Evolutionary conservation across 257 asterid genomes (phyloP), one percentile per base, ranked within the genome.

Genomic region (Plantago major): DNA sequence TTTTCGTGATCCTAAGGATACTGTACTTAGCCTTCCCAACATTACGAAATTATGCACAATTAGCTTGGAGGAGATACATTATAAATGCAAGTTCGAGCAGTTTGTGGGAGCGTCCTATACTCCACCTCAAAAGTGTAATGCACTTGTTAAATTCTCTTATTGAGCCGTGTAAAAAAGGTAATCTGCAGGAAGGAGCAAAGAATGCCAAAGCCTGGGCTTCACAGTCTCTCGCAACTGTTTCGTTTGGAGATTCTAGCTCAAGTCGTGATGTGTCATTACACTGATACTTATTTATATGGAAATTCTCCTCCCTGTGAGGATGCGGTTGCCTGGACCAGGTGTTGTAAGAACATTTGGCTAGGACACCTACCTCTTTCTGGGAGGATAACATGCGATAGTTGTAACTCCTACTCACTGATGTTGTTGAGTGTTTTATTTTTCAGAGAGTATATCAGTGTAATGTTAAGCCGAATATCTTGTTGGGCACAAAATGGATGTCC

Each of bases 141-240:
- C 96, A 81, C 42, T 49, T 81, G 12, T 73, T 79, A 49, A 74
- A 74, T 44, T 78, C 79, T 19, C 82, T 88, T 48, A 83, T 83
- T 75, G 87, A 80, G 33, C 94, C 90, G 3, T 77, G 85, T 76
- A 87, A 78, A 78, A 78, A 82, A 76, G 78, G 90, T 75, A 88
- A 85, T 73, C 74, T 88, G 73, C 95, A 81, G 71, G 94, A 84
- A 81, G 96, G 95, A 66, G 96, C 96, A 37, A 73, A 78, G 79
- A 87, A 83, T 40, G 96, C 95, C 7, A 79, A 79, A 73, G 92
- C 81, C 47, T 88, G 96, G 96, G 96, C 96, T 26, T 88, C 96
- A 1, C 83, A 85, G 65, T 88, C 96, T 58, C 73, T 85, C 28
- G 92, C 95, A 19, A 77, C 92, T 17, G 89, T 85, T 60, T 85